phyloP scores from a whole-genome alignment of 768 basidiomycete genomes.

The Hypsizygus marmoreus region DNA sequence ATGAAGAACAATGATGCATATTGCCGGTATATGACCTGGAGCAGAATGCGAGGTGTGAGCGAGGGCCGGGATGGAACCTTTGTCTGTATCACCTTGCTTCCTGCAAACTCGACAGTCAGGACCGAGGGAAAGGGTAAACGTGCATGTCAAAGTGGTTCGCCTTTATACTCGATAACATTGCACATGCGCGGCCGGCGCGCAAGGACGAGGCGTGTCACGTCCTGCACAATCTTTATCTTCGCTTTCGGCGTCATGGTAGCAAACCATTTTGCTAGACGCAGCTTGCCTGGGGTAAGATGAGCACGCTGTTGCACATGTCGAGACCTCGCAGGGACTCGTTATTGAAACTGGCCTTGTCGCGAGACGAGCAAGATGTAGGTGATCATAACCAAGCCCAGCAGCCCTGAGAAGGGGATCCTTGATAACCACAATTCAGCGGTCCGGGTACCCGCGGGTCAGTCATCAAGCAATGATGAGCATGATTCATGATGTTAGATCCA shows the following conservation, averaged over 20 bases:
- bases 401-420: no score
- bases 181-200: slow-evolving; percentile 90
- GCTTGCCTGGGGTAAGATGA: slow-evolving; percentile 62
- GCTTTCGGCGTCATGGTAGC: slow-evolving; percentile 76
- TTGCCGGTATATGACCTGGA: slow-evolving; percentile 79
- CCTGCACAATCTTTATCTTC: slow-evolving; percentile 92
- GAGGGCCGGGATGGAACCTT: slow-evolving; percentile 45
- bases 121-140: slow-evolving; percentile 9
- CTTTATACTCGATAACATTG: slow-evolving; percentile 97
- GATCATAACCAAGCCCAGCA: no score
- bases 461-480: no score
- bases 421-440: no score
- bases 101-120: neutral
- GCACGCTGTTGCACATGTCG: neutral
- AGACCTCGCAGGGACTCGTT: neutral
- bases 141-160: slow-evolving; percentile 48
- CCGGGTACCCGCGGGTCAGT: no score
- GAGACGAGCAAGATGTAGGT: slow-evolving; percentile 94
- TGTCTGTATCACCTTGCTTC: slow-evolving; percentile 19
- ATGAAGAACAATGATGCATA: slow-evolving; percentile 89
- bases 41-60: neutral
- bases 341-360: slow-evolving; percentile 67
- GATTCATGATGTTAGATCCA: no score
- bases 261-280: slow-evolving; percentile 97
- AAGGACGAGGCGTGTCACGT: slow-evolving; percentile 91